Base-by-base conservation (phyloP, 306 rosid genomes). In the Inga oerstediana region DNA sequence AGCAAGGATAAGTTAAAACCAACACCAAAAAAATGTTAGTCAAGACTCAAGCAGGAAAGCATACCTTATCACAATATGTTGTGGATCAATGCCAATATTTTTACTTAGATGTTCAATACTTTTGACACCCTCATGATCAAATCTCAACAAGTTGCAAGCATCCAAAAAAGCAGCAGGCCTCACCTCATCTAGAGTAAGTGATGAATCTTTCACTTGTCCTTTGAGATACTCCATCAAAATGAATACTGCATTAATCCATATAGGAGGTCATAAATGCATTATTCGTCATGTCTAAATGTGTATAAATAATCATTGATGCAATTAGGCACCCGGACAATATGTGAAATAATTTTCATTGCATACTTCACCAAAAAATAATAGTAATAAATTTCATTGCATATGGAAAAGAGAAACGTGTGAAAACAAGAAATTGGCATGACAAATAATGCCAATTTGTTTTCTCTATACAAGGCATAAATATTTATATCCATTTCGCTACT, bases 171-270 rank as follows among this genome's bases (percentile, higher is more conserved):
- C 73, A 74, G 87, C 10, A 76, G 85, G 85, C 70, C 79, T 80
- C 19, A 67, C 72, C 32, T 10, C 70, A 75, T 79, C 86, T 34
- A 87, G 81, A 37, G 52, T 44, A 78, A 74, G 78, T 34, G 94
- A 76, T 45, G 86, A 59, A 66, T 83, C 89, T 81, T 89, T 77
- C n/a, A 90, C 51, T 81, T 91, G 77, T 48, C 70, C 79, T 81
- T 87, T 92, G 82, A 91, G 78, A 80, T 83, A 79, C 79, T 91
- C 92, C 91, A 95, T 93, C 89, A 89, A 81, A 84, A 90, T 79
- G 75, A 93, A 54, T 43, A 86, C 95, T 93, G 90, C 83, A 84
- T 49, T 74, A 61, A 79, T 52, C 30, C 24, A 62, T 20, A 34
- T 32, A 64, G 15, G 67, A 51, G 17, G 65, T 81, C 49, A 83